Evolutionary conservation across 345 rosid genomes (phyloP), one percentile per base, ranked within the genome.

Genomic region (Citrus inodora): DNA sequence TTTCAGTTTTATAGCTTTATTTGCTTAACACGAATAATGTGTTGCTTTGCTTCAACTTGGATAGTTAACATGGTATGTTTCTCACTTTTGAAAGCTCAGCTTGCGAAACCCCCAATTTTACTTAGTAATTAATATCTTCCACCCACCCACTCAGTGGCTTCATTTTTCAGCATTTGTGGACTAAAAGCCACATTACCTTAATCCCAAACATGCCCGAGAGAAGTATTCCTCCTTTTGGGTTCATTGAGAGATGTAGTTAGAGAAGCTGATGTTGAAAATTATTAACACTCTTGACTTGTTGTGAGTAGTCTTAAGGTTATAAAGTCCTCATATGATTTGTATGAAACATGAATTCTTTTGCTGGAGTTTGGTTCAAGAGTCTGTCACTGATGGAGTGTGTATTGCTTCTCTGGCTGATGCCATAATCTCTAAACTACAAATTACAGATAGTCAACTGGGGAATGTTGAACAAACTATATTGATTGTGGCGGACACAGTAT

Each of bases 401-500:
- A 76, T 46, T 84, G 82, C 83, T 78, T 82, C 88, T 76, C 94
- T 90, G 96, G 92, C 97, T 75, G 88, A 90, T 84, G 91, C 93
- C n/a, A 90, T 89, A 7, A 40, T 83, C 56, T 86, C 83, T 6
- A 88, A 88, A 82, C 84, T 87, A 68, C 90, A 30, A 80, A 77
- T 58, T 68, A 40, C 25, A 8, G 75, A 75, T 74, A 67, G 69
- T 76, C 85, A 74, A 70, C 87, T 62, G 69, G 70, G 78, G 82
- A 87, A 81, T 78, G 87, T 71, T 14, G 83, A 84, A 77, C 71
- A 79, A 5, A 87, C 76, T 16, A 28, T 92, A 74, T 84, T 94
- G 88, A 78, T 91, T 79, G 82, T 97, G 33, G 90, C 95, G 3
- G 97, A 92, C 71, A 91, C 95, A 38, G 95, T 92, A 91, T 89